Evolutionary conservation across 2,329 filamentous ascomycete species (phyloP).

Genomic region (Colletotrichum destructivum): DNA sequence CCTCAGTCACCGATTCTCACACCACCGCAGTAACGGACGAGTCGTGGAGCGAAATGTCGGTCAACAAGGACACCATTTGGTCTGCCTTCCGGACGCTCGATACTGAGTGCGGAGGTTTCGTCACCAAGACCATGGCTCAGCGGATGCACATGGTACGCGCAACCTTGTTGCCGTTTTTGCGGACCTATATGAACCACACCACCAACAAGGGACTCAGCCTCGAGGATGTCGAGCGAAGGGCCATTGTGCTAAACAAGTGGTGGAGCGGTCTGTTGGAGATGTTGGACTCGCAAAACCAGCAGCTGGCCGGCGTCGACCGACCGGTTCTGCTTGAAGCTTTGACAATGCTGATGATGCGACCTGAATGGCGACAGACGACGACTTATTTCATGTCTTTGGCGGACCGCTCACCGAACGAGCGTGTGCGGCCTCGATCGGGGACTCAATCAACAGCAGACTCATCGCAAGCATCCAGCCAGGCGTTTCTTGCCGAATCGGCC

Average conservation of each 20-base stretch:
- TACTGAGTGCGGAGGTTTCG: constrained; percentile 69
- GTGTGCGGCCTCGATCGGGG: constrained; percentile 60
- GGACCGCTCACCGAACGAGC: constrained; percentile 67
- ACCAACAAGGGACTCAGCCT: constrained; percentile 77
- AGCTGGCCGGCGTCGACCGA: constrained; percentile 87
- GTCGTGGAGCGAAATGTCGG: constrained; percentile 62
- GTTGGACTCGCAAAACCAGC: constrained; percentile 77
- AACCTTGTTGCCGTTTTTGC: constrained; percentile 82
- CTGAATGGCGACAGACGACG: constrained; percentile 86
- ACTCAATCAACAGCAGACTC: constrained; percentile 70
- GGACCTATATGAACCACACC: constrained; percentile 76
- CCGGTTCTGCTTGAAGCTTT: constrained; percentile 85
- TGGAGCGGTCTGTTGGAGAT: constrained; percentile 88
- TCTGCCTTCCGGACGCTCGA: constrained; percentile 69
- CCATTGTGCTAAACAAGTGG: constrained; percentile 89
- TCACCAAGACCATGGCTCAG: constrained; percentile 78
- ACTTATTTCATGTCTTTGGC: constrained; percentile 75
- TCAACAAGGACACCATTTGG: constrained; percentile 68
- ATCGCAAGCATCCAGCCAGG: constrained; percentile 77
- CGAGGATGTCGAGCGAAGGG: constrained; percentile 86
- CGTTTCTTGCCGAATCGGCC: constrained; percentile 75
- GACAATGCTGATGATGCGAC: constrained; percentile 86
- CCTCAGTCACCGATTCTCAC: constrained; percentile 56
- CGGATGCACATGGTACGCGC: constrained; percentile 83
- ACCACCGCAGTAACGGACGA: constrained; percentile 57